These are phyloP conservation scores for Botrytis porri DNA, from an alignment of 2,329 filamentous ascomycete species.

Conservation along the genomic window DNA sequence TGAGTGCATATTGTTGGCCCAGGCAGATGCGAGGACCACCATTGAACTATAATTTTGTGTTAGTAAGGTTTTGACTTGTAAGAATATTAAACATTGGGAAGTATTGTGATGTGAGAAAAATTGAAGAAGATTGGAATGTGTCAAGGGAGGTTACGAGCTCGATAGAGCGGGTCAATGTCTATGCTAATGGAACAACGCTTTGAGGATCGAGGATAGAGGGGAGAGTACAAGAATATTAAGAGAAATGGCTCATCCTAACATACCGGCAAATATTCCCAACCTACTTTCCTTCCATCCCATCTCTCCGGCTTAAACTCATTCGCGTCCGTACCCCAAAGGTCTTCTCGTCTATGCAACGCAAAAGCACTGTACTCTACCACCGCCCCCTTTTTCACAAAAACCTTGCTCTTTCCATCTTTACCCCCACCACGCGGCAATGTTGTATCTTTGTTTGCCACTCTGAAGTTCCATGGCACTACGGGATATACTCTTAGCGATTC, in stretches of 20 bases:
- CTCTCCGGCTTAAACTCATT: constrained; percentile 41
- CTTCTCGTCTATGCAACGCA: constrained; percentile 39
- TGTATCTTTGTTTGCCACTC: constrained; percentile 39
- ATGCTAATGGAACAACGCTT: neutral
- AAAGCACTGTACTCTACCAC: constrained; percentile 36
- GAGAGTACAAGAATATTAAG: neutral
- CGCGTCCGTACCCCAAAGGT: constrained; percentile 41
- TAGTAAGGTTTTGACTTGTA: neutral
- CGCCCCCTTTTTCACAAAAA: constrained; percentile 37
- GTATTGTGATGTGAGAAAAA: neutral
- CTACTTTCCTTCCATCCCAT: constrained; percentile 44
- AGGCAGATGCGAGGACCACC: constrained; percentile 41
- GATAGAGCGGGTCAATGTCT: neutral
- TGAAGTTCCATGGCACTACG: constrained; percentile 52
- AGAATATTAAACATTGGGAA: neutral
- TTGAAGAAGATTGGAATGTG: neutral
- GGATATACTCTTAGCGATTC: constrained; percentile 52
- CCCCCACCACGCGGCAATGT: constrained; percentile 41
- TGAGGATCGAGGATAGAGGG: neutral
- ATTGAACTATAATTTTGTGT: constrained; percentile 35
- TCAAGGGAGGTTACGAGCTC: neutral
- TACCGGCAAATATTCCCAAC: constrained; percentile 42
- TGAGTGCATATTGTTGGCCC: constrained; percentile 42
- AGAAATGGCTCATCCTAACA: constrained; percentile 8
- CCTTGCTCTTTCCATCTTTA: constrained; percentile 35